Conservation (phyloP, 2,329 filamentous ascomycete genomes). For the Mycosphaerella sp. region DNA sequence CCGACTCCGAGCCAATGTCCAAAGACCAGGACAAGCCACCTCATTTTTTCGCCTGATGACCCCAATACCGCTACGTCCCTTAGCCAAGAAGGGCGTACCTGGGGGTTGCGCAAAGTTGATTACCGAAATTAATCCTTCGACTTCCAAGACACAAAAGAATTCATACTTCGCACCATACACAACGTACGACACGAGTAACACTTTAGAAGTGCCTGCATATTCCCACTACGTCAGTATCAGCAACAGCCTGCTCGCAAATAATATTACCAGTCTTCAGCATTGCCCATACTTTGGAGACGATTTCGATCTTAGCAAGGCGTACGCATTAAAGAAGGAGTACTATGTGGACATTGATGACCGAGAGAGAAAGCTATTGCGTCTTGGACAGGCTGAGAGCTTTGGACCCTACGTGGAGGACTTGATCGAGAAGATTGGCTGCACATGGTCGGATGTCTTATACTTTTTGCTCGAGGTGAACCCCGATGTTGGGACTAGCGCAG, state of each 20-base stretch:
- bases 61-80: background rate
- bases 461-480: slow-evolving; percentile 36
- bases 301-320: slow-evolving; percentile 30
- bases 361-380: slow-evolving; percentile 30
- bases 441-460: slow-evolving; percentile 36
- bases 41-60: slow-evolving; percentile 4
- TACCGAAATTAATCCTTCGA: slow-evolving; percentile 3
- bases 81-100: background rate
- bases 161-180: slow-evolving; percentile 12
- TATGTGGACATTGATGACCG: slow-evolving; percentile 29
- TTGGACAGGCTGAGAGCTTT: slow-evolving; percentile 36
- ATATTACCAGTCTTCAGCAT: slow-evolving; percentile 38
- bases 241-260: slow-evolving; percentile 39
- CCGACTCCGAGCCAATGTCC: background rate
- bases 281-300: slow-evolving; percentile 38
- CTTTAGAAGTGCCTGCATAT: slow-evolving; percentile 35
- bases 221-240: slow-evolving; percentile 40
- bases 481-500: slow-evolving; percentile 19
- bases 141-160: background rate
- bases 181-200: slow-evolving; percentile 3
- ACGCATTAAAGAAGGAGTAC: slow-evolving; percentile 29
- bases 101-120: slow-evolving; percentile 2
- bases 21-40: background rate
- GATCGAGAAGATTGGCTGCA: slow-evolving; percentile 33
- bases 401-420: slow-evolving; percentile 34